Base-by-base conservation (phyloP, 805 yeast species). In the Yarrowia yakushimensis region DNA sequence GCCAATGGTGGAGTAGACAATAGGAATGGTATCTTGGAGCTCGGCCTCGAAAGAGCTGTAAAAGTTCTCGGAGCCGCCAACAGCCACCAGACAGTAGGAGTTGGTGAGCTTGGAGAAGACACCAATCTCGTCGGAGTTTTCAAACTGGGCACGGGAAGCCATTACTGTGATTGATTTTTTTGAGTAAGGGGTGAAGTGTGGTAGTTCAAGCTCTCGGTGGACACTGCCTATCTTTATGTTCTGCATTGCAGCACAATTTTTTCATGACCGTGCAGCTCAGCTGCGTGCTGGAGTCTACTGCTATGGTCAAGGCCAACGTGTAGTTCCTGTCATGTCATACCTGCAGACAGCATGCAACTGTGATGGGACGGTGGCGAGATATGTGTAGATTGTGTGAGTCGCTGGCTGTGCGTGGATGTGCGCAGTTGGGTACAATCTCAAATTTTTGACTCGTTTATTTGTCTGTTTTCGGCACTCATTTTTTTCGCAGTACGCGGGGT, bases 31-130 rank as follows among this genome's bases (percentile, higher is more conserved):
- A 76, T 92, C 98, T 65, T 97, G 97, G 67, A 96, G 80, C 77
- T 94, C 97, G 60, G 97, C 97, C 80, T 94, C 99, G 73, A 94
- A 93, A 28, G 97, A 96, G 63, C 97, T 91, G 73, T 76, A 78
- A 64, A 85, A 85, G 74, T 85, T 85, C 73, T 85, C 88, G 45
- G 97, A 91, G 30, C 97, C 99, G 66, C 99, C 98, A 63, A 94
- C 90, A 7, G 99, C 96, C 63, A 93, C 97, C 69, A 94, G 81
- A 73, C 96, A 89, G 82, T 94, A 94, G 30, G 97, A 87, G 82
- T 94, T 94, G 71, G 99, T 94, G 70, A 94, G 82, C 75, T 90
- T 94, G 77, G 97, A 81, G 72, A 92, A 92, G 63, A 92, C 97
- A 73, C 97, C 97, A 68, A 92, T 90, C 76, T 88, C 94, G 73